Percentiles rank a stretch among this genome's conserved stretches.
These are phyloP conservation scores for Talaromyces marneffei DNA, from an alignment of 2,329 filamentous ascomycete species.

Conservation along the genomic window DNA sequence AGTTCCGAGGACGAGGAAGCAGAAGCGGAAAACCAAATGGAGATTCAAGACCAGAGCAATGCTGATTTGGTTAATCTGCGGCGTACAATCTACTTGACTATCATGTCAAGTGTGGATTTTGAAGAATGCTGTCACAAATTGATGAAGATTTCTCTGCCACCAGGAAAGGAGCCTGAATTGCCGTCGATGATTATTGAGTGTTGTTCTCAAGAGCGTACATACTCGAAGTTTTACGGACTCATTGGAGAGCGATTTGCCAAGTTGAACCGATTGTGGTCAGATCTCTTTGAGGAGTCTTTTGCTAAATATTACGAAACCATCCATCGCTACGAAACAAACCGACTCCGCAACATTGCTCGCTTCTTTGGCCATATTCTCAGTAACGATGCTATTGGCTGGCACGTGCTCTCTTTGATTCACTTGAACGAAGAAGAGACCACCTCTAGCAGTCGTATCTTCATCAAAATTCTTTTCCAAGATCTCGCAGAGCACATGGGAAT, in stretches of 20 bases:
- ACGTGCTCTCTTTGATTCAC: slow-evolving; percentile 76
- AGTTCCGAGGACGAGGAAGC: slow-evolving; percentile 67
- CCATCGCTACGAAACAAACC: slow-evolving; percentile 93
- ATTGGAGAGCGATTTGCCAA: slow-evolving; percentile 94
- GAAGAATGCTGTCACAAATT: slow-evolving; percentile 97
- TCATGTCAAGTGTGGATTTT: slow-evolving; percentile 92
- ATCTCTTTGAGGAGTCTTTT: slow-evolving; percentile 86
- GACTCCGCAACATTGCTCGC: slow-evolving; percentile 86
- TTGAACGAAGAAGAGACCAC: slow-evolving; percentile 97
- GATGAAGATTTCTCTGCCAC: slow-evolving; percentile 84
- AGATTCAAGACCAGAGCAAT: slow-evolving; percentile 97
- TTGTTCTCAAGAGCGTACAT: slow-evolving; percentile 92
- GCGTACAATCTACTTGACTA: slow-evolving; percentile 91
- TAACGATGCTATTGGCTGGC: slow-evolving; percentile 86
- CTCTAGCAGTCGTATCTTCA: slow-evolving; percentile 91
- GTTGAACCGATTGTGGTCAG: slow-evolving; percentile 89
- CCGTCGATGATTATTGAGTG: slow-evolving; percentile 97
- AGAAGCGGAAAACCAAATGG: slow-evolving; percentile 72
- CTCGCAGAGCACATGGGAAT: slow-evolving; percentile 81
- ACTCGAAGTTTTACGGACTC: slow-evolving; percentile 93
- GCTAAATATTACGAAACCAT: slow-evolving; percentile 95
- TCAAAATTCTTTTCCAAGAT: slow-evolving; percentile 96
- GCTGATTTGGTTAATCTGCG: slow-evolving; percentile 90
- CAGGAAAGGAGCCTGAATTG: slow-evolving; percentile 80
- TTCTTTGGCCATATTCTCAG: slow-evolving; percentile 91